These are phyloP conservation scores for Medicago lupulina DNA, from an alignment of 306 rosid genomes.

Conservation along the genomic window DNA sequence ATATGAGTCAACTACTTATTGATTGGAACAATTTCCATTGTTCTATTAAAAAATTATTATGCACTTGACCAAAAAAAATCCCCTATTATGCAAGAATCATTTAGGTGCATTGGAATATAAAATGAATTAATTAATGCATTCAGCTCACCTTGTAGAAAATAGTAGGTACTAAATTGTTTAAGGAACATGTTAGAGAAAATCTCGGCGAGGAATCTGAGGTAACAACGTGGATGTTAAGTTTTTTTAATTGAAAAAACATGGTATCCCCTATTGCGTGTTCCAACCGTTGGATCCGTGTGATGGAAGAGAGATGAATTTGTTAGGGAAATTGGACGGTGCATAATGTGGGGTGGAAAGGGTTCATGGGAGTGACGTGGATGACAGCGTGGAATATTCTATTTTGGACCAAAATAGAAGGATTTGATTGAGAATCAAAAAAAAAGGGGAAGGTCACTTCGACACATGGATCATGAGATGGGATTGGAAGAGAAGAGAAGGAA, in stretches of 20 bases:
- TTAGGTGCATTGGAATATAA: slow-evolving; percentile 29
- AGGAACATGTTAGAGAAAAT: slow-evolving; percentile 61
- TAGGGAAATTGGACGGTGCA: neutral
- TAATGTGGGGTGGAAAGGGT: neutral
- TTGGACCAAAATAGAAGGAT: slow-evolving; percentile 13
- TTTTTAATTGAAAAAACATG: neutral
- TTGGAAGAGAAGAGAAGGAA: too few relatives aligned
- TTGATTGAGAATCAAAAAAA: neutral
- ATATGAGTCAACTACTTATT: neutral
- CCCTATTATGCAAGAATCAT: neutral
- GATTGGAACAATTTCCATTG: too few relatives aligned
- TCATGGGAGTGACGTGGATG: slow-evolving; percentile 46
- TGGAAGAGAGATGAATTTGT: neutral
- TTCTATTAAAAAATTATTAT: too few relatives aligned
- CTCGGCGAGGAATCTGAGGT: slow-evolving; percentile 59
- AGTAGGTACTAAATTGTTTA: neutral
- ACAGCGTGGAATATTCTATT: slow-evolving; percentile 66
- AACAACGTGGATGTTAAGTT: slow-evolving; percentile 40
- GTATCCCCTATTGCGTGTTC: neutral
- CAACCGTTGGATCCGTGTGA: slow-evolving; percentile 29
- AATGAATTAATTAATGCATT: neutral
- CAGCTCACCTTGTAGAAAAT: slow-evolving; percentile 21
- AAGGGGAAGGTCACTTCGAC: neutral
- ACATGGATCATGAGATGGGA: neutral
- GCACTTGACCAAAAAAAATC: neutral